phyloP scores from a whole-genome alignment of 192 early-diverging fungal species.

The Rhizophlyctis rosea region DNA sequence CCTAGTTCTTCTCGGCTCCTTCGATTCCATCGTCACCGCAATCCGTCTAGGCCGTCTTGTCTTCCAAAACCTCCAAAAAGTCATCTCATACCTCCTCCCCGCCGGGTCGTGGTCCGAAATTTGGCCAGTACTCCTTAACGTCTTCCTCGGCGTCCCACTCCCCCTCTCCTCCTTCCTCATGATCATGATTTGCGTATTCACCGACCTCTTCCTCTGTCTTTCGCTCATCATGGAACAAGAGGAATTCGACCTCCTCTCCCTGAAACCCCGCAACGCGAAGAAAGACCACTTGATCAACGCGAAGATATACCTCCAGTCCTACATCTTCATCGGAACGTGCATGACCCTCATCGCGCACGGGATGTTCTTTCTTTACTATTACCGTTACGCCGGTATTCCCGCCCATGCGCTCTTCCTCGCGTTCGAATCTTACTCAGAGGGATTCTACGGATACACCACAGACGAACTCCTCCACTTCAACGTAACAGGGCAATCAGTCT shows the following conservation, averaged over 20 bases:
- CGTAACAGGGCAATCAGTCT: too few species aligned
- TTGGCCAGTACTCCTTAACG: slow-evolving; percentile 70
- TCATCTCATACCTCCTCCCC: slow-evolving; percentile 78
- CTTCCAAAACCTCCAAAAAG: slow-evolving; percentile 87
- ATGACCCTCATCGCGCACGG: slow-evolving; percentile 62
- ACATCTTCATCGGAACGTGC: slow-evolving; percentile 73
- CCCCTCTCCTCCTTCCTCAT: slow-evolving; percentile 72
- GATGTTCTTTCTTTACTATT: slow-evolving; percentile 72
- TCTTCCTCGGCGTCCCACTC: slow-evolving; percentile 76
- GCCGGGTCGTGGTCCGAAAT: slow-evolving; percentile 71
- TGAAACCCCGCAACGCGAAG: slow-evolving; percentile 67
- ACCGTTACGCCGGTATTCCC: slow-evolving; percentile 53
- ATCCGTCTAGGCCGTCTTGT: slow-evolving; percentile 79
- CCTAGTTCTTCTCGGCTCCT: slow-evolving; percentile 53
- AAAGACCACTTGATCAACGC: slow-evolving; percentile 64
- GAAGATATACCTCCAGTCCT: slow-evolving; percentile 69
- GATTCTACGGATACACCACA: slow-evolving; percentile 45
- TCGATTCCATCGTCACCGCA: slow-evolving; percentile 65
- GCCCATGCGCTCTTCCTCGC: slow-evolving; percentile 56
- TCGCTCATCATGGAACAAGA: slow-evolving; percentile 74
- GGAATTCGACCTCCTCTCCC: slow-evolving; percentile 70
- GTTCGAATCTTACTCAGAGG: slow-evolving; percentile 55
- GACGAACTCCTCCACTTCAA: slow-evolving; percentile 44
- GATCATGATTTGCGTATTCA: slow-evolving; percentile 41
- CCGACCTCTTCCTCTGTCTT: slow-evolving; percentile 60